Evolutionary conservation across 768 basidiomycete species (phyloP).

Genomic region (Kockovaella imperatae): DNA sequence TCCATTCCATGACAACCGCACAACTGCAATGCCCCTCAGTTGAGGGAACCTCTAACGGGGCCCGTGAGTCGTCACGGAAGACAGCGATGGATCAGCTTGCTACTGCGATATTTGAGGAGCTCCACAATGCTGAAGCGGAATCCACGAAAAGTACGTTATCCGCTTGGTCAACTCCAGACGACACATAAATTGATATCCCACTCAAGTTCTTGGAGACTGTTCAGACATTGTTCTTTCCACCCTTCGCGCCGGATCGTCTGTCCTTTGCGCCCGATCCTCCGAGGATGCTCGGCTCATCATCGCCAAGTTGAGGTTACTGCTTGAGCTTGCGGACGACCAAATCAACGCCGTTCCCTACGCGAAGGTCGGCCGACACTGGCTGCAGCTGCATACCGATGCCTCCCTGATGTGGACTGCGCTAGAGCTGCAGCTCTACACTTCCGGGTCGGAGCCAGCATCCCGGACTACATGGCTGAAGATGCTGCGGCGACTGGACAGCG

Average conservation of each 20-base stretch:
- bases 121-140: not conserved
- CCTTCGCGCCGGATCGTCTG: too few relatives aligned
- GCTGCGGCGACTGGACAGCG: slow-evolving; percentile 63
- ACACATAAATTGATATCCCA: too few relatives aligned
- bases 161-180: not conserved
- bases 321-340: slow-evolving; percentile 50
- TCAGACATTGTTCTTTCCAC: too few relatives aligned
- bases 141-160: not conserved
- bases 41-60: too few relatives aligned
- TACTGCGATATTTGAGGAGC: not conserved
- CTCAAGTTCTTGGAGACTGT: too few relatives aligned
- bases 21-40: too few relatives aligned
- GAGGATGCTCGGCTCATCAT: too few relatives aligned
- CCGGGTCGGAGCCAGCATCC: too few relatives aligned
- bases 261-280: too few relatives aligned
- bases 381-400: slow-evolving; percentile 68
- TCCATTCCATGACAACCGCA: too few relatives aligned
- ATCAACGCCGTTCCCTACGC: slow-evolving; percentile 49
- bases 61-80: too few relatives aligned
- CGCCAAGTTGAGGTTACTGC: slow-evolving; percentile 51
- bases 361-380: slow-evolving; percentile 50
- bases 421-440: slow-evolving; percentile 7
- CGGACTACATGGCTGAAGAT: slow-evolving; percentile 42
- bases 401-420: slow-evolving; percentile 51
- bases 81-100: too few relatives aligned